Conservation (phyloP, 177 flowering plant genomes). For the Vitis hybrid region DNA sequence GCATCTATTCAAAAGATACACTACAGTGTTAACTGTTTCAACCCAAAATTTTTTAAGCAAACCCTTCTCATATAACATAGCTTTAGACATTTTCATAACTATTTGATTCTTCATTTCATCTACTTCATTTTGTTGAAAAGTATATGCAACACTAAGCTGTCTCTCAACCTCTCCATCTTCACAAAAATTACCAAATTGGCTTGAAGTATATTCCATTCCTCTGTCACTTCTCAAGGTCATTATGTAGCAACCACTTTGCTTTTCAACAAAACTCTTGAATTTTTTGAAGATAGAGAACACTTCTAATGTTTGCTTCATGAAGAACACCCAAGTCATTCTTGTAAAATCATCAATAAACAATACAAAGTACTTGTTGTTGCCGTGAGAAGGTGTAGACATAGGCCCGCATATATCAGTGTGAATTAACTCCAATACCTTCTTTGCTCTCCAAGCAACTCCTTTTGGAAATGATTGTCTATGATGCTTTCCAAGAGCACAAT, state of each 20-base stretch:
- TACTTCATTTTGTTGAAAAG: not conserved
- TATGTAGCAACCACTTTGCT: not conserved
- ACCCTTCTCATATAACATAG: too few relatives aligned
- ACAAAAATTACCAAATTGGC: not conserved
- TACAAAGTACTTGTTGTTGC: too few relatives aligned
- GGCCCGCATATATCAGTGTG: too few relatives aligned
- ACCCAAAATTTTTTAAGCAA: too few relatives aligned
- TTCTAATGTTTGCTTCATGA: not conserved
- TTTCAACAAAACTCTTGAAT: slow-evolving; percentile 3
- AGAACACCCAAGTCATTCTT: not conserved
- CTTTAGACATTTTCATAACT: too few relatives aligned
- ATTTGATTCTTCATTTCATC: not conserved
- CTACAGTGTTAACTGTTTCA: not conserved
- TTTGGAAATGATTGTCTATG: too few relatives aligned
- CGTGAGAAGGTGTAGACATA: too few relatives aligned
- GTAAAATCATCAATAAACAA: too few relatives aligned
- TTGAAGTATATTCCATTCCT: not conserved
- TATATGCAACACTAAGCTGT: not conserved
- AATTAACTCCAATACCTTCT: too few relatives aligned
- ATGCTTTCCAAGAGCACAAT: too few relatives aligned
- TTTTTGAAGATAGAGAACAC: not conserved
- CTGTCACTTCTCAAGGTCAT: not conserved
- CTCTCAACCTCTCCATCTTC: not conserved
- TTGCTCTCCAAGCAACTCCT: too few relatives aligned
- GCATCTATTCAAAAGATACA: not conserved